A percentile compares a stretch with the other conserved stretches of the same genome.
phyloP scores from a whole-genome alignment of 2,329 filamentous ascomycete species.

The Zopfia rhizophila region DNA sequence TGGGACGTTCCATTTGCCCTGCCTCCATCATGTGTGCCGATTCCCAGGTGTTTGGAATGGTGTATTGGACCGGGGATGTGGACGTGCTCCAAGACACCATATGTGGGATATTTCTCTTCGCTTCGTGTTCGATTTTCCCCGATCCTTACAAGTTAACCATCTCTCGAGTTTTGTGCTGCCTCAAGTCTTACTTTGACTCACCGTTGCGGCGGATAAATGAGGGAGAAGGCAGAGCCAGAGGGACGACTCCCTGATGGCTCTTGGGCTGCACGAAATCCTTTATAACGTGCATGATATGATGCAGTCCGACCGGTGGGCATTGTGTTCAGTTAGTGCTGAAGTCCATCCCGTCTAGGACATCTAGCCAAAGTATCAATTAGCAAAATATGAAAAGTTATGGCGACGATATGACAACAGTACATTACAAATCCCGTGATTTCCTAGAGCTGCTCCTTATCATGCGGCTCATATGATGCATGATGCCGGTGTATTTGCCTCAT shows the following conservation, averaged over 20 bases:
- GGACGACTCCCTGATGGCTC: conserved; percentile 11
- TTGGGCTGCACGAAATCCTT: conserved; percentile 9
- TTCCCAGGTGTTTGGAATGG: conserved; percentile 8
- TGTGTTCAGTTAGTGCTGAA: conserved; percentile 7
- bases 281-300: conserved; percentile 24
- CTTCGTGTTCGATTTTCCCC: conserved; percentile 10
- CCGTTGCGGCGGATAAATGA: conserved; percentile 23
- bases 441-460: too few species aligned
- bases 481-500: too few species aligned
- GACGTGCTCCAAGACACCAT: too few species aligned
- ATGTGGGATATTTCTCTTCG: neutral
- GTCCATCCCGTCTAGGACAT: too few species aligned
- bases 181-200: conserved; percentile 7
- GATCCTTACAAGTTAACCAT: conserved; percentile 5
- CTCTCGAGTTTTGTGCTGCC: conserved; percentile 13
- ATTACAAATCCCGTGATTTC: too few species aligned
- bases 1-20: conserved; percentile 3
- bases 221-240: conserved; percentile 11
- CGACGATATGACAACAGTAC: too few species aligned
- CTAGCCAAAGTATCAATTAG: too few species aligned
- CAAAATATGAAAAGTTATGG: too few species aligned
- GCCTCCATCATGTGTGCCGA: conserved; percentile 2
- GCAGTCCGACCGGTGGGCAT: conserved; percentile 23
- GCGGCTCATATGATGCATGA: too few species aligned
- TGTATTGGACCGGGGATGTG: conserved; percentile 12